Percentiles rank a stretch among this genome's conserved stretches.
Conservation (phyloP, 75 land plant genomes). For the Picea sitchensis region DNA sequence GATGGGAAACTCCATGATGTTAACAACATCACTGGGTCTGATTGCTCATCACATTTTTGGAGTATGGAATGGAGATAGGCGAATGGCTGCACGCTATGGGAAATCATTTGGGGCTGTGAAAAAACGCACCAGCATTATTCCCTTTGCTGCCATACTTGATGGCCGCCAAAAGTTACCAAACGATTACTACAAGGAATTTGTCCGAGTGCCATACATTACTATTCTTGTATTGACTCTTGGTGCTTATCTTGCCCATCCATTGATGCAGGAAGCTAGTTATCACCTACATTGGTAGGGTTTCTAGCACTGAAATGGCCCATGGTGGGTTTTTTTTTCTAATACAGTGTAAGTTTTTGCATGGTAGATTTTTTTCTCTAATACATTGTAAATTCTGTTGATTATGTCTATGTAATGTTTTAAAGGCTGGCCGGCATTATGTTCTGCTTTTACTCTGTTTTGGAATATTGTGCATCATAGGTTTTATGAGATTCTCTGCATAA, state of each 20-base stretch:
- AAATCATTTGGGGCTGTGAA: slow-evolving; percentile 78
- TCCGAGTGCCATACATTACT: slow-evolving; percentile 71
- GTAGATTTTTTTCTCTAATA: not conserved
- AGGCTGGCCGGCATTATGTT: not conserved
- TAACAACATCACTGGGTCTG: slow-evolving; percentile 83
- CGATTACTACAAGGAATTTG: slow-evolving; percentile 82
- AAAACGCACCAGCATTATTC: slow-evolving; percentile 73
- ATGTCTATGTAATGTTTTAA: not conserved
- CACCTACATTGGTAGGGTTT: slow-evolving; percentile 72
- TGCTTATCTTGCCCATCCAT: slow-evolving; percentile 86
- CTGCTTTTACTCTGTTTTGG: not conserved
- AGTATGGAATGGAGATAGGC: slow-evolving; percentile 95
- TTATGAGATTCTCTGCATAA: not conserved
- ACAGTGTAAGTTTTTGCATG: not conserved
- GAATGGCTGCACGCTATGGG: slow-evolving; percentile 70
- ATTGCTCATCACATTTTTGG: slow-evolving; percentile 95
- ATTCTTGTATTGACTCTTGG: slow-evolving; percentile 75
- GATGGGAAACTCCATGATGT: slow-evolving; percentile 88
- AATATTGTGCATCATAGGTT: not conserved
- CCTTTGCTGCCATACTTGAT: slow-evolving; percentile 88
- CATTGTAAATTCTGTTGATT: not conserved
- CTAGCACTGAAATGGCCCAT: not conserved
- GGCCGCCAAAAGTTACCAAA: slow-evolving; percentile 89
- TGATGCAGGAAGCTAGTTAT: slow-evolving; percentile 79
- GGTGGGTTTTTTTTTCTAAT: not conserved